These are phyloP conservation scores for Trichoderma sp. DNA, from an alignment of 2,329 filamentous ascomycete species.

Conservation along the genomic window DNA sequence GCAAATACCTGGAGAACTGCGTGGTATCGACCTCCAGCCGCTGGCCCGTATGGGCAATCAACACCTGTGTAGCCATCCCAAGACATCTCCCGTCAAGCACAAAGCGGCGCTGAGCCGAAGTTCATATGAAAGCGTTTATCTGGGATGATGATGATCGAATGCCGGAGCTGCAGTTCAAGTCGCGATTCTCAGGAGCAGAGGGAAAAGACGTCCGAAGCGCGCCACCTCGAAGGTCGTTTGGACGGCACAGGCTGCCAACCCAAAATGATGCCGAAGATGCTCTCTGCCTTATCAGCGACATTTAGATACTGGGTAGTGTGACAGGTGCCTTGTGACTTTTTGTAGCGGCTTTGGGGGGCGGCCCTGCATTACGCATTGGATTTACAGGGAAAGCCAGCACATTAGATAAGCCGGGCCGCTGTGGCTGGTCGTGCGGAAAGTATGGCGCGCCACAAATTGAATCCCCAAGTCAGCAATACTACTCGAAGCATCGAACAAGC, in stretches of 20 bases:
- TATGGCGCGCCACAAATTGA: neutral
- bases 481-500: neutral
- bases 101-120: slow-evolving; percentile 31
- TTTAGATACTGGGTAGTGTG: slow-evolving; percentile 30
- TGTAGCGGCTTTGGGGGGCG: slow-evolving; percentile 2
- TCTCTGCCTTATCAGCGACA: slow-evolving; percentile 5
- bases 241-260: slow-evolving; percentile 6
- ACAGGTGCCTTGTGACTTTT: slow-evolving; percentile 37
- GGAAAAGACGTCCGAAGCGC: neutral
- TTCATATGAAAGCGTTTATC: neutral
- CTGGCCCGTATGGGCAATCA: slow-evolving; percentile 91
- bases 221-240: neutral
- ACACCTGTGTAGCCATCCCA: slow-evolving; percentile 85
- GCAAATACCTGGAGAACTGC: slow-evolving; percentile 69
- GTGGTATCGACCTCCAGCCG: slow-evolving; percentile 76
- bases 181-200: neutral
- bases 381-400: neutral
- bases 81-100: slow-evolving; percentile 49
- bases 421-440: neutral
- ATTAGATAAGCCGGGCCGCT: slow-evolving; percentile 14
- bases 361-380: neutral
- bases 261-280: neutral
- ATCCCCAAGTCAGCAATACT: neutral
- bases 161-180: neutral
- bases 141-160: neutral